Conservation (phyloP, 2,329 filamentous ascomycete species). For the Calonectria fujianensis region DNA sequence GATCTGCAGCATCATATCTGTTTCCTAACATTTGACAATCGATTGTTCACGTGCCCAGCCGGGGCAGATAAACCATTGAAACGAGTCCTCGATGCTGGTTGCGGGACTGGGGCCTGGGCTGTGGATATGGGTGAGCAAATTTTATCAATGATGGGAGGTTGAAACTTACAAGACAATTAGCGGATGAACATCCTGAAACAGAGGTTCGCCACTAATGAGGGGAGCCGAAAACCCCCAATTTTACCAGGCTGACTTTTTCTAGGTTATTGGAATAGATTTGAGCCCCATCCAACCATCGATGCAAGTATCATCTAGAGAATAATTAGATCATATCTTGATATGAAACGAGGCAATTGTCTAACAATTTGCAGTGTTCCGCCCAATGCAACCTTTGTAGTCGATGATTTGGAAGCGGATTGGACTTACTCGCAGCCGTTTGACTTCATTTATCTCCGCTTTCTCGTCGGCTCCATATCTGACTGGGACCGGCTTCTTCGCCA, state of each 20-base stretch:
- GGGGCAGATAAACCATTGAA: slow-evolving; percentile 18
- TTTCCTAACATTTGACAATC: slow-evolving; percentile 29
- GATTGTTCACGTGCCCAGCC: slow-evolving; percentile 27
- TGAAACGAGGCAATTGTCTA: neutral
- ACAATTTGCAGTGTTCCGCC: slow-evolving; percentile 10
- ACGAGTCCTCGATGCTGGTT: slow-evolving; percentile 26
- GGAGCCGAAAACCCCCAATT: neutral
- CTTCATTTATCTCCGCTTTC: slow-evolving; percentile 33
- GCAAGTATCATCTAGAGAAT: neutral
- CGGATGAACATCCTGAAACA: slow-evolving; percentile 33
- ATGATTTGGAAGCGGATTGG: slow-evolving; percentile 33
- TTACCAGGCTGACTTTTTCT: neutral
- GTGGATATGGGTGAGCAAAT: slow-evolving; percentile 28
- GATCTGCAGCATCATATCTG: slow-evolving; percentile 36
- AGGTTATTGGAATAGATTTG: slow-evolving; percentile 34
- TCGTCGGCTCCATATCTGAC: slow-evolving; percentile 25
- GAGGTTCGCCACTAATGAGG: neutral
- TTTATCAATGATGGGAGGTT: neutral
- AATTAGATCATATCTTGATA: neutral
- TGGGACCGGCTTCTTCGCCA: slow-evolving; percentile 28
- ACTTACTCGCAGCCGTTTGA: slow-evolving; percentile 28
- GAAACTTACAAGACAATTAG: neutral
- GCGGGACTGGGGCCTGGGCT: slow-evolving; percentile 29
- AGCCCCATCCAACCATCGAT: slow-evolving; percentile 35
- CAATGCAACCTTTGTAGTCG: slow-evolving; percentile 16